A percentile compares a stretch with the other conserved stretches of the same genome.
Evolutionary conservation across 2,329 filamentous ascomycete genomes (phyloP).

Genomic region (Arthrobotrys conoides): DNA sequence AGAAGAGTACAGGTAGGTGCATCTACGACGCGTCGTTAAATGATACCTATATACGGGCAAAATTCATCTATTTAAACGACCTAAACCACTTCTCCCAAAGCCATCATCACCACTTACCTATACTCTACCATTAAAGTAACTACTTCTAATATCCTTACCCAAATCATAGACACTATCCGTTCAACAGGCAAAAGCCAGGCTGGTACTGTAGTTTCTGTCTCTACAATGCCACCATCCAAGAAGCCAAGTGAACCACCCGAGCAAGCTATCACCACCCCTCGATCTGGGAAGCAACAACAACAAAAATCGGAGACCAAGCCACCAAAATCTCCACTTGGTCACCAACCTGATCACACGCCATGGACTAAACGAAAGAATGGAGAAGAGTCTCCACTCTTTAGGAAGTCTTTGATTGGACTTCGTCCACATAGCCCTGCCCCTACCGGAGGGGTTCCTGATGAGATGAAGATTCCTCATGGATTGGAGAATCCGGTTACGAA

Average conservation of each 20-base stretch:
- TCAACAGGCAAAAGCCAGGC: too few species aligned
- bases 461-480: constrained; percentile 55
- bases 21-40: background rate
- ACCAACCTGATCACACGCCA: constrained; percentile 13
- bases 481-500: constrained; percentile 41
- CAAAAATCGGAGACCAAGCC: background rate
- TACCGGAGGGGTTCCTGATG: constrained; percentile 12
- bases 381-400: constrained; percentile 46
- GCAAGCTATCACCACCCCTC: constrained; percentile 10
- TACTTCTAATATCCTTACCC: background rate
- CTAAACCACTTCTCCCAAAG: background rate
- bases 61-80: background rate
- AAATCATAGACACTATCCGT: background rate
- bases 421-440: constrained; percentile 39
- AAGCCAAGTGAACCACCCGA: background rate
- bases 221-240: background rate
- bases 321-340: constrained; percentile 33
- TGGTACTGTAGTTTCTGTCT: background rate
- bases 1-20: background rate
- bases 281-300: background rate
- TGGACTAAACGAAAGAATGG: constrained; percentile 8
- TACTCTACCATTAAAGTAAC: background rate
- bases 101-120: background rate
- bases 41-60: background rate
- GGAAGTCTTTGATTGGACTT: constrained; percentile 43